Evolutionary conservation across 176 grass and related monocot genomes (phyloP).

Genomic region (Metroxylon sagu): DNA sequence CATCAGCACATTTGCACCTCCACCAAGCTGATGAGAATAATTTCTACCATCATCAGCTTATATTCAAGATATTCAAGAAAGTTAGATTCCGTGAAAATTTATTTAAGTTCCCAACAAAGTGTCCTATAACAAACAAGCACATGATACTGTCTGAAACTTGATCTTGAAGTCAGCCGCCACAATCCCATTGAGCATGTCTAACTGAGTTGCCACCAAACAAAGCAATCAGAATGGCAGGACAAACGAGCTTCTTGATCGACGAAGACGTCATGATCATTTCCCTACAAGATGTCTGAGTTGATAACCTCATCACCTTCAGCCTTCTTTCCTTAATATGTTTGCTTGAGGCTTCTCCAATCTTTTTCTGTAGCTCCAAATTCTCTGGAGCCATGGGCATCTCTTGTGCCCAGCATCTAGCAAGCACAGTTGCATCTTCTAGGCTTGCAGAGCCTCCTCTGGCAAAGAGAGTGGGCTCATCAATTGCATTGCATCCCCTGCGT

Average conservation of each 20-base stretch:
- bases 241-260: slow-evolving; percentile 17
- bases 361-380: too few species aligned
- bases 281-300: slow-evolving; percentile 16
- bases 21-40: too few species aligned
- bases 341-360: slow-evolving; percentile 9
- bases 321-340: slow-evolving; percentile 29
- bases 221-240: slow-evolving; percentile 1
- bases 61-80: too few species aligned
- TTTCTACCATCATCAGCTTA: too few species aligned
- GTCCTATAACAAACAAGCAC: too few species aligned
- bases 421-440: slow-evolving; percentile 33
- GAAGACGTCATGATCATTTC: background rate
- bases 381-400: slow-evolving; percentile 10
- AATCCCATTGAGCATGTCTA: slow-evolving; percentile 24
- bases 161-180: slow-evolving; percentile 22
- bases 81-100: too few species aligned
- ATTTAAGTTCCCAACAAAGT: too few species aligned
- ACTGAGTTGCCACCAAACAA: slow-evolving; percentile 24
- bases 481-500: slow-evolving; percentile 57
- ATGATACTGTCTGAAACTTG: too few species aligned
- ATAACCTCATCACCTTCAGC: slow-evolving; percentile 20
- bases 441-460: slow-evolving; percentile 38
- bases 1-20: too few species aligned
- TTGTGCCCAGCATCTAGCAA: too few species aligned
- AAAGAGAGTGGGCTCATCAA: slow-evolving; percentile 33